Evolutionary conservation across 345 rosid genomes (phyloP), one percentile per base, ranked within the genome.

Genomic region (Theobroma cacao): DNA sequence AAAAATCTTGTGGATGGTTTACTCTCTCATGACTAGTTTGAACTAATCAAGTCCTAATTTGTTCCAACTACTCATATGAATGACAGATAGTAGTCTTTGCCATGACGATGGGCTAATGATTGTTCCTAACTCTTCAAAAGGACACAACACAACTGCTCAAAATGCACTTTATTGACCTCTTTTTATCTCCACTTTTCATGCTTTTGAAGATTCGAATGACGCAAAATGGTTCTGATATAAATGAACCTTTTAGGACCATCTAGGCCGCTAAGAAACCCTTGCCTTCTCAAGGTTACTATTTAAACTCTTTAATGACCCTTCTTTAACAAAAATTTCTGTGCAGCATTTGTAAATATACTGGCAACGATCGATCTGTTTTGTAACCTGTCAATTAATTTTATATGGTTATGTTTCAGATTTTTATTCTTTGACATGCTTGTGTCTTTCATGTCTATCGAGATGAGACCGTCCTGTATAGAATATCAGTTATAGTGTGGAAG

Each of bases 381-480:
- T 58, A 55, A n/a, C 26, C 10, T 40, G 5, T 43, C 7, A 31
- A 15, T 30, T 18, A 13, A 28, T 13, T 28, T 28, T 59, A 59
- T 59, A 30, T 59, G 48, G 48, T 43, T 43, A 43, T 43, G 48
- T 43, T 43, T 43, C 15, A 12, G 14, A 58, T 43, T 28, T 31
- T 17, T 13, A 5, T 22, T 41, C 55, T 18, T 30, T 52, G 33
- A 24, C 7, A 69, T 8, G 45, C 60, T 33, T 18, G 33, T 22
- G 20, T 38, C 38, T 47, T 69, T 18, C 70, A 70, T 60, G 50
- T 45, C 61, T 47, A 36, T 26, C 14, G 26, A 36, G 34, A 72
- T 50, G 24, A 72, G 73, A 79, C 72, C n/a, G 72, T 40, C 66
- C 48, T 30, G 22, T 53, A 52, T 77, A 55, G 2, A 77, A 24